Evolutionary conservation across 768 basidiomycete genomes (phyloP).

Genomic region (Cyathus striatus): DNA sequence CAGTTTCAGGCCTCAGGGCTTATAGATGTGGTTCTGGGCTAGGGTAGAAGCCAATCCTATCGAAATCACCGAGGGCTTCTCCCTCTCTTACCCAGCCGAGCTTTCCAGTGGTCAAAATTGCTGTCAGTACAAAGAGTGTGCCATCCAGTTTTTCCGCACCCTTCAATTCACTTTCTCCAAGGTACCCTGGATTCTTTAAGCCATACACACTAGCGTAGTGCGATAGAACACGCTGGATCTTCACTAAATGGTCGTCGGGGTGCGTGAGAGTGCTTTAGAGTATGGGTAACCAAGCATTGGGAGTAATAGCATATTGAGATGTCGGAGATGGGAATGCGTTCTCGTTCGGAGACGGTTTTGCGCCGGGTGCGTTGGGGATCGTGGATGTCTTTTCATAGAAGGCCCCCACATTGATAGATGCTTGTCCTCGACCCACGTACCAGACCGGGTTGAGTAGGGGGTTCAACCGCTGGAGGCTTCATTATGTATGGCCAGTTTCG

Average conservation of each 20-base stretch:
- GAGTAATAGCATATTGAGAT: conserved; percentile 28
- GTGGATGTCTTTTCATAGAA: conserved; percentile 34
- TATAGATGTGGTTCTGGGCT: too few species aligned
- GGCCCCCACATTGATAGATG: conserved; percentile 35
- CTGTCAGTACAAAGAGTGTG: conserved; percentile 50
- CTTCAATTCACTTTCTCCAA: conserved; percentile 14
- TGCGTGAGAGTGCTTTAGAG: conserved; percentile 46
- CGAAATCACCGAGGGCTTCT: background rate
- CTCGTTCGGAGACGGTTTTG: conserved; percentile 15
- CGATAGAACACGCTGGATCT: conserved; percentile 49
- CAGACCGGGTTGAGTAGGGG: conserved; percentile 40
- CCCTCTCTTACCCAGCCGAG: conserved; percentile 22
- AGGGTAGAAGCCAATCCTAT: background rate
- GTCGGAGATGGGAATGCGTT: conserved; percentile 14
- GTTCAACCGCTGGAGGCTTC: conserved; percentile 44
- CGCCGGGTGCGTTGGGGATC: conserved; percentile 11
- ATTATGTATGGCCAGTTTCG: too few species aligned
- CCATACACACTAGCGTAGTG: conserved; percentile 47
- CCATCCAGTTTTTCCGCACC: conserved; percentile 51
- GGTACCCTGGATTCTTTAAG: conserved; percentile 18
- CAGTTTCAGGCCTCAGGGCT: too few species aligned
- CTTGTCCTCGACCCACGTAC: conserved; percentile 53
- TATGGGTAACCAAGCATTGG: conserved; percentile 56
- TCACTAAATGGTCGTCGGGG: conserved; percentile 46
- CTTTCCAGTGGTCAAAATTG: conserved; percentile 41